Percentiles rank a stretch among this genome's conserved stretches.
These are phyloP conservation scores for Botrytis pseudocinerea DNA, from an alignment of 2,329 filamentous ascomycete genomes.

Conservation along the genomic window DNA sequence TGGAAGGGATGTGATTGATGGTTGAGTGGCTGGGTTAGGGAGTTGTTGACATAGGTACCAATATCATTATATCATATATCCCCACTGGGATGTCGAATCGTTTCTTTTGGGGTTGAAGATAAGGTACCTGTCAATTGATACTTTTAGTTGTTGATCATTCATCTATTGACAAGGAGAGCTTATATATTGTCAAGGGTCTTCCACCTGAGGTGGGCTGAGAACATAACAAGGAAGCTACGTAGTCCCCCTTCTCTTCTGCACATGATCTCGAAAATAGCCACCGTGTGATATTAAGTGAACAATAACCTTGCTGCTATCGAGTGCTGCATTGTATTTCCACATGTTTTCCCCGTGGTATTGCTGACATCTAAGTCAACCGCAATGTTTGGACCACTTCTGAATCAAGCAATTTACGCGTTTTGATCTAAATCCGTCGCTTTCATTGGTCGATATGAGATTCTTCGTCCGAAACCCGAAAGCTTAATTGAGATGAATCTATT, in stretches of 20 bases:
- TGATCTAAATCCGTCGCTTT: not conserved
- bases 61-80: not conserved
- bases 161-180: not conserved
- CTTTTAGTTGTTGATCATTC: not conserved
- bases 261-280: not conserved
- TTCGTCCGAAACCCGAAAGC: not conserved
- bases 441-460: not conserved
- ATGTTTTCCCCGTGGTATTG: not conserved
- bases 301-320: not conserved
- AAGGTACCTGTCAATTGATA: not conserved
- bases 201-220: not conserved
- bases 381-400: not conserved
- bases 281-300: not conserved
- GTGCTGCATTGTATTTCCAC: not conserved
- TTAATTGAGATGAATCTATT: not conserved
- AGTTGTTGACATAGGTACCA: not conserved
- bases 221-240: not conserved
- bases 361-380: not conserved
- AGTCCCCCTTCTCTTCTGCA: not conserved
- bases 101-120: not conserved
- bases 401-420: conserved; percentile 1
- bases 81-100: not conserved
- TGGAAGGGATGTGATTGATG: not conserved
- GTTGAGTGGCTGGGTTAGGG: not conserved
- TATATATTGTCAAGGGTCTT: not conserved